Base-by-base conservation (phyloP, 2,329 filamentous ascomycete species). In the Neopestalotiopsis sp. region DNA sequence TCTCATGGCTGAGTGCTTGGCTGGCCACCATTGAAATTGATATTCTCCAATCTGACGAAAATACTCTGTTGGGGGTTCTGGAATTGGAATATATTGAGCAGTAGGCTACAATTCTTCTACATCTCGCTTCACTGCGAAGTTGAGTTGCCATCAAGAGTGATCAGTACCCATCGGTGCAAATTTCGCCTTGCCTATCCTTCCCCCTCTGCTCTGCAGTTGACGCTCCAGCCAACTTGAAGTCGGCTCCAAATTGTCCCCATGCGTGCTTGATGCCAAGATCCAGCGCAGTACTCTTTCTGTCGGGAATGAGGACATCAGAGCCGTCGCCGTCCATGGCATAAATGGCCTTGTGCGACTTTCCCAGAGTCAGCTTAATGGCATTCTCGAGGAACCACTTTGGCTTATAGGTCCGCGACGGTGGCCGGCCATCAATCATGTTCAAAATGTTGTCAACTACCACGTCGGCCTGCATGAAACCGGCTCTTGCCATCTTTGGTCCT, bases 401-500 rank as follows among this genome's bases (percentile, higher is more conserved):
- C 1, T 69, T 71, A 64, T 83, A 62, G 3, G 2, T n/a, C n/a
- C 5, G 5, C 4, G 28, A n/a, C n/a, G 34, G 14, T 12, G 4
- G 7, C 6, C 32, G 59, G 1, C 59, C 59, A 3, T 42, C 5
- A 32, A 24, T 40, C 59, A 62, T 62, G n/a, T 82, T 73, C 12
- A 85, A 64, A 56, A 88, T 83, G 66, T 88, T 88, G 6, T 78
- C 73, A 0, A 77, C 76, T 0, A 84, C 85, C 2, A 84, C 72
- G 17, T 81, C 78, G 0, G 82, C 82, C 69, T 88, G 86, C 14
- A 81, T 71, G 17, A 78, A 74, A 0, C 80, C 84, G 1, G 85
- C 81, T 45, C 84, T 78, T 2, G 80, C 85, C 72, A 84, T 84
- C 34, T 78, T 81, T 12, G 77, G 76, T 0, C 76, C 76, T 1